Percentiles rank a stretch among this genome's conserved stretches.
Conservation (phyloP, 192 early-diverging fungal species). For the Coemansia sp. region DNA sequence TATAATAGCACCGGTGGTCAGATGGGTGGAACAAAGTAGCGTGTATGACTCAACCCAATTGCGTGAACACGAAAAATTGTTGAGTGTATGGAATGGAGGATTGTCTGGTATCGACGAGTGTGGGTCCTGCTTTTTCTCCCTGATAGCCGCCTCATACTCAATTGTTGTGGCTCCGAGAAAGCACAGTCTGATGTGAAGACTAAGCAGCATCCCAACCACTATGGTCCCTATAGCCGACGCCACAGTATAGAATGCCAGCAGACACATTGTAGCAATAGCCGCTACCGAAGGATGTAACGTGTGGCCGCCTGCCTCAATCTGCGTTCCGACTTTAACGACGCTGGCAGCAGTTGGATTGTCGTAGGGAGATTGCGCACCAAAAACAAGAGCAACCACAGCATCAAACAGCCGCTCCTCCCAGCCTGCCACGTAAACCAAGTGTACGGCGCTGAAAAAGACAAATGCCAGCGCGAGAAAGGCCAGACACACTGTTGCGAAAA, state of each 20-base stretch:
- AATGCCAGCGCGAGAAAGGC: conserved; percentile 14
- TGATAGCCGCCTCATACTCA: conserved; percentile 24
- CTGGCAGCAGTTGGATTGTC: background rate
- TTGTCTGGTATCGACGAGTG: too few species aligned
- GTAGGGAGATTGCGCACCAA: background rate
- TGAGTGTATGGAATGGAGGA: too few species aligned
- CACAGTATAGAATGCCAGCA: conserved; percentile 26
- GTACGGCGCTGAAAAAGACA: conserved; percentile 7
- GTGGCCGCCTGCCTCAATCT: background rate
- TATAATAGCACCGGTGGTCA: background rate
- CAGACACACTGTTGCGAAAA: conserved; percentile 25
- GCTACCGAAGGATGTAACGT: background rate
- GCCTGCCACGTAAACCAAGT: conserved; percentile 28
- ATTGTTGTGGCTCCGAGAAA: conserved; percentile 29
- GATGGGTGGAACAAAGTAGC: background rate
- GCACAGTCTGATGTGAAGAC: conserved; percentile 40
- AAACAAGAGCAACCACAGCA: background rate
- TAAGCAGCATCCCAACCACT: conserved; percentile 28
- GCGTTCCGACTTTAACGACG: too few species aligned
- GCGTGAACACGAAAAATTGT: too few species aligned
- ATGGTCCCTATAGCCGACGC: conserved; percentile 3
- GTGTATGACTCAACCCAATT: too few species aligned
- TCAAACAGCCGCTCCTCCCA: conserved; percentile 14
- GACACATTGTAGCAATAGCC: conserved; percentile 14
- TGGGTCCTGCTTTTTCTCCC: conserved; percentile 8